Conservation (phyloP, 2,329 filamentous ascomycete species). For the Talaromyces sp. region DNA sequence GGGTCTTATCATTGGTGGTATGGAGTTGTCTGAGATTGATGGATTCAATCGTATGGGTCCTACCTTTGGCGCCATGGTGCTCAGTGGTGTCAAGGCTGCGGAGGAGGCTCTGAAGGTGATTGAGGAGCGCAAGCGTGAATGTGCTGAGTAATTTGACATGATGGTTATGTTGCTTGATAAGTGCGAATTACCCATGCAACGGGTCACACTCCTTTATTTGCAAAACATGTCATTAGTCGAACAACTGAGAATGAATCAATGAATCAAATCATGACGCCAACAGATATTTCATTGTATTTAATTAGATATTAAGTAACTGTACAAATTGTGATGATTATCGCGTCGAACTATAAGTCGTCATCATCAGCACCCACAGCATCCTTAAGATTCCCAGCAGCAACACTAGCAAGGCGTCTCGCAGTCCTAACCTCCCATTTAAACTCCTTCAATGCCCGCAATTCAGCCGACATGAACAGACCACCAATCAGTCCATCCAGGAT, state of each 20-base stretch:
- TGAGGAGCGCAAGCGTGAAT: slow-evolving; percentile 71
- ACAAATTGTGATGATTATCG: not conserved
- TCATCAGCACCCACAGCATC: slow-evolving; percentile 4
- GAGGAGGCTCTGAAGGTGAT: slow-evolving; percentile 78
- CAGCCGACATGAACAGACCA: slow-evolving; percentile 76
- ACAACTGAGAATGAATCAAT: not conserved
- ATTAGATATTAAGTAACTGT: not conserved
- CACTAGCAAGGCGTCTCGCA: slow-evolving; percentile 42
- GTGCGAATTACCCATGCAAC: not conserved
- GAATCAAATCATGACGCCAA: not conserved
- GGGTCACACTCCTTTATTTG: not conserved
- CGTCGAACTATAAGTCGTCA: slow-evolving; percentile 2
- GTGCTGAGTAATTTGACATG: slow-evolving; percentile 45
- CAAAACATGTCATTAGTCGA: not conserved
- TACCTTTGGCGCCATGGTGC: slow-evolving; percentile 83
- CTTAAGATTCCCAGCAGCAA: slow-evolving; percentile 6
- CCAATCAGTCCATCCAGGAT: slow-evolving; percentile 81
- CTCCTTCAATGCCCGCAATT: slow-evolving; percentile 77
- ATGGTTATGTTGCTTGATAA: not conserved
- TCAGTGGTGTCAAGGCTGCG: slow-evolving; percentile 83
- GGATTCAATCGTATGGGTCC: slow-evolving; percentile 88
- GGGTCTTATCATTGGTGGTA: slow-evolving; percentile 86
- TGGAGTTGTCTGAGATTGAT: slow-evolving; percentile 88
- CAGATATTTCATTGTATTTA: not conserved
- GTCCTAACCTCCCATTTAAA: slow-evolving; percentile 90